These are phyloP conservation scores for Metschnikowia dekortorum DNA, from an alignment of 805 yeast genomes.

Conservation along the genomic window DNA sequence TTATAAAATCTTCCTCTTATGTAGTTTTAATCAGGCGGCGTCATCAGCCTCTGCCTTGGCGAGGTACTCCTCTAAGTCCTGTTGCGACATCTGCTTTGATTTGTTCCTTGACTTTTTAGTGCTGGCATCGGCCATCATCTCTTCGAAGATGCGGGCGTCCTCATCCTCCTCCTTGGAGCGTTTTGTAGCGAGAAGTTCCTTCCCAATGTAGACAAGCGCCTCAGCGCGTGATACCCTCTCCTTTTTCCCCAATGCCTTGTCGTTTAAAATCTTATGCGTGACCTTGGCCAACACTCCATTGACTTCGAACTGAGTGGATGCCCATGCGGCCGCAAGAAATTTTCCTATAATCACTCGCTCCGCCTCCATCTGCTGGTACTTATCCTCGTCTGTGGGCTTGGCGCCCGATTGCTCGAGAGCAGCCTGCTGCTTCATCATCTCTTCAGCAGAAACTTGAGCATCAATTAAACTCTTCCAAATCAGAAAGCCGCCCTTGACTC, in stretches of 20 bases:
- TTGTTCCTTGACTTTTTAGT: constrained; percentile 42
- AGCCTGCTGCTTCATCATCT: constrained; percentile 70
- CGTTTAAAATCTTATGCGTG: constrained; percentile 46
- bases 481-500: constrained; percentile 77
- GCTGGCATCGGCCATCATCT: constrained; percentile 80
- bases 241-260: constrained; percentile 54
- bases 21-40: neutral
- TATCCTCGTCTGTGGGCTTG: constrained; percentile 31
- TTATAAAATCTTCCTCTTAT: neutral
- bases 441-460: constrained; percentile 69
- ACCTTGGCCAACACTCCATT: constrained; percentile 80
- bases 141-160: constrained; percentile 89
- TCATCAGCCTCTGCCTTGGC: constrained; percentile 9
- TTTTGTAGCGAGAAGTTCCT: constrained; percentile 57
- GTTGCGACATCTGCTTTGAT: constrained; percentile 10
- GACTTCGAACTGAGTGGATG: constrained; percentile 83
- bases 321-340: constrained; percentile 92
- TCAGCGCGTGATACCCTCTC: constrained; percentile 73
- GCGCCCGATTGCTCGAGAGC: constrained; percentile 29
- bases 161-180: constrained; percentile 88
- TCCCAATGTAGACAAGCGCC: constrained; percentile 70
- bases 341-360: constrained; percentile 84
- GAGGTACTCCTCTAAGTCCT: constrained; percentile 8
- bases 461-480: constrained; percentile 82
- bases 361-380: constrained; percentile 52